These are phyloP conservation scores for Fusarium udum DNA, from an alignment of 2,329 filamentous ascomycete genomes.

Conservation along the genomic window DNA sequence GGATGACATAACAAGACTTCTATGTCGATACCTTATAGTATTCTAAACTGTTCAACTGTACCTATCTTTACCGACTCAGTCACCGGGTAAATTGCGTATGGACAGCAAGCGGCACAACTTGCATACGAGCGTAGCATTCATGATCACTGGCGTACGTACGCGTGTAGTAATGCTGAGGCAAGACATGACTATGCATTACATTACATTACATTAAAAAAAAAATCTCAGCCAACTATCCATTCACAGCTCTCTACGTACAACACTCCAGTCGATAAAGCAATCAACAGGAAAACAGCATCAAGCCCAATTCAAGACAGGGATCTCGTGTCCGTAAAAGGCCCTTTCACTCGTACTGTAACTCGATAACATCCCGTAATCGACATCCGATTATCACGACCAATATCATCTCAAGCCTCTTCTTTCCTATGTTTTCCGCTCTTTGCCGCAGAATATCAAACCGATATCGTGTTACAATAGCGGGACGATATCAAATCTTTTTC, in stretches of 20 bases:
- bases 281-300: not conserved
- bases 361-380: not conserved
- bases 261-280: not conserved
- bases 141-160: not conserved
- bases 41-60: not conserved
- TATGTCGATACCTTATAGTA: not conserved
- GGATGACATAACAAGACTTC: slow-evolving; percentile 8
- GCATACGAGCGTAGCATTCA: slow-evolving; percentile 19
- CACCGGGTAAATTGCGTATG: not conserved
- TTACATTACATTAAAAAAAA: not conserved
- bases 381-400: not conserved
- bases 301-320: slow-evolving; percentile 13
- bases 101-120: slow-evolving; percentile 10
- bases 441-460: slow-evolving; percentile 23
- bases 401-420: slow-evolving; percentile 16
- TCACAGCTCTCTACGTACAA: not conserved
- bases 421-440: slow-evolving; percentile 38
- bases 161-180: slow-evolving; percentile 28
- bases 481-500: slow-evolving; percentile 12
- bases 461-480: slow-evolving; percentile 23
- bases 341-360: slow-evolving; percentile 2
- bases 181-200: slow-evolving; percentile 20
- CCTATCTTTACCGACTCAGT: not conserved
- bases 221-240: not conserved
- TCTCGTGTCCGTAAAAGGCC: slow-evolving; percentile 34